Base-by-base conservation (phyloP, 371 early-diverging fungal genomes). In the Rhizopus microsporus region DNA sequence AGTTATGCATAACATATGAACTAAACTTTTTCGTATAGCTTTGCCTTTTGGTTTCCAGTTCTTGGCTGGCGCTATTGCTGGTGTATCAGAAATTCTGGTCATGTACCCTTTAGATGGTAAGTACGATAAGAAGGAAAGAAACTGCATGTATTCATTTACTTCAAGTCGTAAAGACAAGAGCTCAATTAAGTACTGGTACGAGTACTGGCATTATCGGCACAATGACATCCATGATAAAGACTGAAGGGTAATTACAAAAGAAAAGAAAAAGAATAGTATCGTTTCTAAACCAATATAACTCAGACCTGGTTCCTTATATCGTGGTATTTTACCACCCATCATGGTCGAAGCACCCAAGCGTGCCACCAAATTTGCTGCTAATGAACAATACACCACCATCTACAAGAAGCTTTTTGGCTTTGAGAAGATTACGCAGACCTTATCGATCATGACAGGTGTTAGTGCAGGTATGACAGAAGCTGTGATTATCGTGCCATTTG, bases 311-410 rank as follows among this genome's bases (percentile, higher is more conserved):
- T 80, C 88, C 7, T 82, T 98, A 43, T 98, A 98, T 75, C 87
- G 97, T 57, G 98, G 98, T 45, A 96, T 98, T 59, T 64, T 94
- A 35, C 94, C 98, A 16, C 98, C 98, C 4, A 94, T 98, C 70
- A 77, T 97, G 78, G 95, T 98, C 2, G 98, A 98, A 79, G 98
- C 98, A 45, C 98, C 98, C 15, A 98, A 98, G 81, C 88, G 98
- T 54, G 96, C 96, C 10, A 96, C 92, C 74, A 98, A 98, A 72
- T 96, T 97, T 80, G 90, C 94, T 12, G 89, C 95, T 42, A 96
- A 96, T 67, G 97, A 93, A 71, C 91, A 92, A 74, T 93, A 92
- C 64, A 85, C 86, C 5, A 69, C 75, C 15, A 68, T 90, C 60
- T 92, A 84, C 71, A 86, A 78, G 69, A 82, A 80, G 57, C 31